Evolutionary conservation across 2,329 filamentous ascomycete genomes (phyloP).

Genomic region (Alternaria consortialis): DNA sequence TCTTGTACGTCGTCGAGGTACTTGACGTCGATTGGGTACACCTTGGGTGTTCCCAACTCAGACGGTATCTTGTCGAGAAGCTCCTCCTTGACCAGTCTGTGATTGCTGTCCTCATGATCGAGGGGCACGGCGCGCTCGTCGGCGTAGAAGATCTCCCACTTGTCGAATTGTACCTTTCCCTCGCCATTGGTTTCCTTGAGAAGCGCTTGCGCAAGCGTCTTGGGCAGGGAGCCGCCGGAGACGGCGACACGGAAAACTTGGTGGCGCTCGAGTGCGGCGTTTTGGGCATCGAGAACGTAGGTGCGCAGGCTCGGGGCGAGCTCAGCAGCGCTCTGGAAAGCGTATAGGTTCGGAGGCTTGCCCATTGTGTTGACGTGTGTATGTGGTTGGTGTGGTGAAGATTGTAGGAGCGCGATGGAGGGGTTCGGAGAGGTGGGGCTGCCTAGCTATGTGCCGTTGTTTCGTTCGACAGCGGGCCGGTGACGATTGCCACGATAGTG

Average conservation of each 20-base stretch:
- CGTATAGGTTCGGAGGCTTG: slow-evolving; percentile 72
- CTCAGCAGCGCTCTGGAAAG: slow-evolving; percentile 73
- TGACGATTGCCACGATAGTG: slow-evolving; percentile 24
- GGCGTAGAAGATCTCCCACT: slow-evolving; percentile 98
- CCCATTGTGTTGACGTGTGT: slow-evolving; percentile 43
- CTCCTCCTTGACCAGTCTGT: slow-evolving; percentile 85
- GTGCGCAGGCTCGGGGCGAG: slow-evolving; percentile 80
- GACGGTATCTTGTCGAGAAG: slow-evolving; percentile 86
- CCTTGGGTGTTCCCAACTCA: slow-evolving; percentile 70
- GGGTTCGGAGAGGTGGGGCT: slow-evolving; percentile 22
- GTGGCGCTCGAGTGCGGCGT: slow-evolving; percentile 80
- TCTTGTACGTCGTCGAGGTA: slow-evolving; percentile 83
- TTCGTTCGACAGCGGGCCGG: slow-evolving; percentile 21
- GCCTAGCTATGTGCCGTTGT: slow-evolving; percentile 14
- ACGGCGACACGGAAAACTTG: slow-evolving; percentile 88
- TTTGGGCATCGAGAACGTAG: slow-evolving; percentile 85
- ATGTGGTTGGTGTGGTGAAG: slow-evolving; percentile 18
- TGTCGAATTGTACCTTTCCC: slow-evolving; percentile 77
- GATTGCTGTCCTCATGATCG: slow-evolving; percentile 93
- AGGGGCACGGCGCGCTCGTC: slow-evolving; percentile 95
- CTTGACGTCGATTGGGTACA: slow-evolving; percentile 79
- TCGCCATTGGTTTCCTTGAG: slow-evolving; percentile 65
- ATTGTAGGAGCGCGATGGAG: slow-evolving; percentile 23
- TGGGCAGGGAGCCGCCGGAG: slow-evolving; percentile 91
- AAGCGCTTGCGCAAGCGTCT: slow-evolving; percentile 84